These are phyloP conservation scores for Teunomyces barrocoloradensis DNA, from an alignment of 805 yeast genomes.

Conservation along the genomic window DNA sequence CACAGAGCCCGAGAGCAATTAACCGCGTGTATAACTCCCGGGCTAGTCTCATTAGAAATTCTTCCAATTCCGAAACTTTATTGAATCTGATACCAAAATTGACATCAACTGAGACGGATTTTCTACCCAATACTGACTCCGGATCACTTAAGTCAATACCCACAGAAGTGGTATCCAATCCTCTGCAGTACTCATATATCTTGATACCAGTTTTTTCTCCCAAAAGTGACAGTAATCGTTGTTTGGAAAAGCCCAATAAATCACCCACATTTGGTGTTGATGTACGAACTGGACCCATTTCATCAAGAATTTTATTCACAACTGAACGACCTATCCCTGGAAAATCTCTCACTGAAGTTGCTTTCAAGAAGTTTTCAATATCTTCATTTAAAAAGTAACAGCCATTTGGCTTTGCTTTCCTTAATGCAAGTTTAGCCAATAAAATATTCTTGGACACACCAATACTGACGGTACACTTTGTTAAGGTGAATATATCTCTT, in stretches of 20 bases:
- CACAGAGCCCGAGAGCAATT: constrained; percentile 43
- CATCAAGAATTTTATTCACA: constrained; percentile 42
- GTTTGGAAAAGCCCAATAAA: constrained; percentile 31
- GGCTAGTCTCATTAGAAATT: constrained; percentile 56
- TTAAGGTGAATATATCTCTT: constrained; percentile 36
- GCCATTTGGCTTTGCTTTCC: constrained; percentile 81
- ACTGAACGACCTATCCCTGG: constrained; percentile 67
- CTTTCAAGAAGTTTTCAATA: constrained; percentile 30
- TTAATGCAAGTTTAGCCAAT: constrained; percentile 71
- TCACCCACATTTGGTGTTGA: constrained; percentile 35
- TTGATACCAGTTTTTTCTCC: constrained; percentile 74
- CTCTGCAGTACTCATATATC: constrained; percentile 58
- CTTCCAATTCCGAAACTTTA: constrained; percentile 56
- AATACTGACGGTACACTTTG: constrained; percentile 70
- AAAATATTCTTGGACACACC: constrained; percentile 77
- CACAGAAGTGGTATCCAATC: constrained; percentile 63
- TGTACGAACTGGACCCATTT: constrained; percentile 14
- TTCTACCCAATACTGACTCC: constrained; percentile 50
- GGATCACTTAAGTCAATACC: constrained; percentile 49
- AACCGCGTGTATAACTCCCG: constrained; percentile 60
- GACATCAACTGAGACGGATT: constrained; percentile 82
- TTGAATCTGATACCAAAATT: constrained; percentile 87
- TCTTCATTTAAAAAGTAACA: constrained; percentile 35
- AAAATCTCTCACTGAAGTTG: constrained; percentile 36
- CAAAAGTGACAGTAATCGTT: constrained; percentile 43